Evolutionary conservation across 2,329 filamentous ascomycete genomes (phyloP).

Genomic region (Tolypocladium sp.): DNA sequence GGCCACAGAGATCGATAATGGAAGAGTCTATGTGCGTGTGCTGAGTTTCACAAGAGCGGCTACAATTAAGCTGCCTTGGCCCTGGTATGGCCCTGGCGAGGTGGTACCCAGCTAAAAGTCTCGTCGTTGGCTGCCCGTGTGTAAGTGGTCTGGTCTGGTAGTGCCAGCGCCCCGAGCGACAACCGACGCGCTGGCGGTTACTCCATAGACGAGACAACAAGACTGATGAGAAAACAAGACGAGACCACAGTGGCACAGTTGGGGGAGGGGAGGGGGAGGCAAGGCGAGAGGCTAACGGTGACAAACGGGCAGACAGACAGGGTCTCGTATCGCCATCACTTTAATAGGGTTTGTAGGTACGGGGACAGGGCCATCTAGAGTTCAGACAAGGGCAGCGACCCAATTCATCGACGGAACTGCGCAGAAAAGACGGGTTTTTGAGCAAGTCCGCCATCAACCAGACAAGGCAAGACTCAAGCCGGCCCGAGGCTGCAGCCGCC

Average conservation of each 20-base stretch:
- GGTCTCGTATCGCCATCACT: background rate
- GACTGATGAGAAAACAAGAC: constrained; percentile 7
- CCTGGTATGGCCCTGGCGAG: no score
- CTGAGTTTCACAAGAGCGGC: background rate
- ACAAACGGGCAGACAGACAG: background rate
- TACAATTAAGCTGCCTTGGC: background rate
- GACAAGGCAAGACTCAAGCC: background rate
- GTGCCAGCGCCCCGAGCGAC: background rate
- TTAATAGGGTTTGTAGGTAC: background rate
- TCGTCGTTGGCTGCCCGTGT: background rate
- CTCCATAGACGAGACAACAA: background rate
- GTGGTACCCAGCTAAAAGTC: background rate
- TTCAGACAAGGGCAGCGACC: no score
- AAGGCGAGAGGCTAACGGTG: background rate
- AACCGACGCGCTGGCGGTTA: background rate
- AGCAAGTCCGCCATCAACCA: background rate
- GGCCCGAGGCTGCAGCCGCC: background rate
- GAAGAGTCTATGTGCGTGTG: background rate
- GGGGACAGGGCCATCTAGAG: background rate
- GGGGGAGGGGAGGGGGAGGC: background rate
- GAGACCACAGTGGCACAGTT: constrained; percentile 5
- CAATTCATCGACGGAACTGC: background rate
- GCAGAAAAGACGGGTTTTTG: background rate
- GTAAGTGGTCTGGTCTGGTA: background rate
- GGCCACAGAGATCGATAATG: no score